Evolutionary conservation across 2,329 filamentous ascomycete genomes (phyloP).

Genomic region (Hansfordia pulvinata): DNA sequence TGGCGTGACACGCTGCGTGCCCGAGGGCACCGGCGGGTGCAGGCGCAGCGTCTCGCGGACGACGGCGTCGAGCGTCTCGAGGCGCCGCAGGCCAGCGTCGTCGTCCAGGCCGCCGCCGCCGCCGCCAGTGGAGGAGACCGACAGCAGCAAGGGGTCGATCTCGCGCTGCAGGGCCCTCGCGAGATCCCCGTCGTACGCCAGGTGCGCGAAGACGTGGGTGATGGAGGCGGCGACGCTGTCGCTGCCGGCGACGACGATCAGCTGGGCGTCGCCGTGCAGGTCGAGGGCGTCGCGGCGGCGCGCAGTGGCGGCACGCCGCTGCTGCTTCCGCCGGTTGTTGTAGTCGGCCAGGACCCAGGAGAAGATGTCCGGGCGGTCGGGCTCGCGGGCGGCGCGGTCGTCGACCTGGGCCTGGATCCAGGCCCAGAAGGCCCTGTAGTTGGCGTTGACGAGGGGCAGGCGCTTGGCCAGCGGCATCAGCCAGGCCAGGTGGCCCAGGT

Average conservation of each 20-base stretch:
- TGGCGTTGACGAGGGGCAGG: conserved; percentile 7
- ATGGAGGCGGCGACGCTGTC: conserved; percentile 7
- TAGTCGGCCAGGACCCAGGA: conserved; percentile 17
- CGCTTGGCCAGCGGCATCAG: conserved; percentile 9
- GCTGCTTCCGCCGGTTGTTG: conserved; percentile 5
- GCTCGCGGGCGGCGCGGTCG: conserved; percentile 3
- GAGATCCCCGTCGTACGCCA: conserved; percentile 3
- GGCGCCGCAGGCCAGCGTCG: conserved; percentile 6
- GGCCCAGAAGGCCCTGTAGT: no score
- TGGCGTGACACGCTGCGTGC: conserved; percentile 20
- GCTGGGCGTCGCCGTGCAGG: conserved; percentile 5
- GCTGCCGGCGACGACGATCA: conserved; percentile 9
- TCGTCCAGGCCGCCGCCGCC: no score
- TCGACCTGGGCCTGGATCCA: no score
- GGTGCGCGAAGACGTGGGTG: conserved; percentile 6
- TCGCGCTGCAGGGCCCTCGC: conserved; percentile 3
- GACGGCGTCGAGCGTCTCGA: conserved; percentile 18
- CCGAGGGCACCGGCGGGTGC: conserved; percentile 20
- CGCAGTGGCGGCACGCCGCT: conserved; percentile 16
- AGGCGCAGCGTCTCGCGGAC: conserved; percentile 26
- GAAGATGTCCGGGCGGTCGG: conserved; percentile 16
- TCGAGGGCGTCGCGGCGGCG: conserved; percentile 12
- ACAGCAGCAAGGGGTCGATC: conserved; percentile 1
- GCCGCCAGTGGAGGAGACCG: no score
- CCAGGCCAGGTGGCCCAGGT: conserved; percentile 11